Evolutionary conservation across 1,284 basidiomycete species (phyloP).

Genomic region (Coniferiporia sulphurascens): DNA sequence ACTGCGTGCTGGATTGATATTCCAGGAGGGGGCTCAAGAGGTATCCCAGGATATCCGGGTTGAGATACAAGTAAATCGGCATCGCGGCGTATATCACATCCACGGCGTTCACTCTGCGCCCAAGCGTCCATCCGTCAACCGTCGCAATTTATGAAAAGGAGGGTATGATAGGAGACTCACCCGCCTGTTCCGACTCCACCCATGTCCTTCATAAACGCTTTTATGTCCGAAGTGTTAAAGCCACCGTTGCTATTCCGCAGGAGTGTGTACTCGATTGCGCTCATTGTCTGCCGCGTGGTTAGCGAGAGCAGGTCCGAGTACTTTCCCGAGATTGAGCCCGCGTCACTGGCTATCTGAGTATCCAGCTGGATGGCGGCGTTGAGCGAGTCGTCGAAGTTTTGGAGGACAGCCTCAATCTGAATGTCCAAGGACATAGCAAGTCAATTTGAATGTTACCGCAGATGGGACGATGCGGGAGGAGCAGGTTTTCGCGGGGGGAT

Average conservation of each 20-base stretch:
- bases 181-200: slow-evolving; percentile 22
- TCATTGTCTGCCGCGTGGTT: slow-evolving; percentile 36
- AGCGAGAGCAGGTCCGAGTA: slow-evolving; percentile 38
- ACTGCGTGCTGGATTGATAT: slow-evolving; percentile 31
- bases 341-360: slow-evolving; percentile 28
- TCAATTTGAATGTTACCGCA: slow-evolving; percentile 24
- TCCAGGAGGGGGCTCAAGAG: slow-evolving; percentile 43
- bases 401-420: slow-evolving; percentile 17
- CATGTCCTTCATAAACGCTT: slow-evolving; percentile 47
- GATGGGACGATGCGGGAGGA: too few species aligned
- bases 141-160: not conserved
- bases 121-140: not conserved
- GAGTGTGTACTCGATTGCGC: slow-evolving; percentile 36
- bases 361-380: slow-evolving; percentile 32
- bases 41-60: slow-evolving; percentile 34
- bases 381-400: slow-evolving; percentile 30
- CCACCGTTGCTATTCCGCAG: slow-evolving; percentile 25
- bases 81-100: slow-evolving; percentile 45
- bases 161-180: not conserved
- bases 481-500: too few species aligned
- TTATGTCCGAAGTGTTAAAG: slow-evolving; percentile 33
- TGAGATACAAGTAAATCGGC: slow-evolving; percentile 41
- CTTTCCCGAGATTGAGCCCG: slow-evolving; percentile 27
- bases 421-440: slow-evolving; percentile 36
- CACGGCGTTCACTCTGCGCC: slow-evolving; percentile 38